A percentile compares a stretch with the other conserved stretches of the same genome.
phyloP scores from a whole-genome alignment of 768 basidiomycete species.

The Artomyces pyxidatus region DNA sequence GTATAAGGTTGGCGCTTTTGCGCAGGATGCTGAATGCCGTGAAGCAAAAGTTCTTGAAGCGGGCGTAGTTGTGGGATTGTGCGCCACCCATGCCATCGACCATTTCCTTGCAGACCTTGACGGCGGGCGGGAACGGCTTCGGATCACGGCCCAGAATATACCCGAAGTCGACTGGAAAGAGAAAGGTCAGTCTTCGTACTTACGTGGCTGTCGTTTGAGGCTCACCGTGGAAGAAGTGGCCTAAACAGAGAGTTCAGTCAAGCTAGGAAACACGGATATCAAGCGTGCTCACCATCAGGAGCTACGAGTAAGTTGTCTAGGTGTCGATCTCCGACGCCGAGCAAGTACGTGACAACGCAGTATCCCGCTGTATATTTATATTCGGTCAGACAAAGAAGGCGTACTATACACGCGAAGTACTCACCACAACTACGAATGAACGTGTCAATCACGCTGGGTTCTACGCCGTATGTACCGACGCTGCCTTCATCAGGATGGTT shows the following conservation, averaged over 20 bases:
- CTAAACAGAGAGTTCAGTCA: conserved; percentile 24
- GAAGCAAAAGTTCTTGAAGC: conserved; percentile 95
- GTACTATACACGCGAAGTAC: no score
- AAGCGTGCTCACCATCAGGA: conserved; percentile 61
- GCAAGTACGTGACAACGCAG: conserved; percentile 91
- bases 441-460: conserved; percentile 89
- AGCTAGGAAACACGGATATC: background rate
- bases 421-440: conserved; percentile 94
- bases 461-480: conserved; percentile 91
- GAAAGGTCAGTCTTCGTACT: conserved; percentile 15
- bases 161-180: conserved; percentile 81
- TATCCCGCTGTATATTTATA: conserved; percentile 96
- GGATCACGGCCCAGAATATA: conserved; percentile 97
- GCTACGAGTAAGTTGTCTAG: conserved; percentile 90
- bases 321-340: conserved; percentile 96
- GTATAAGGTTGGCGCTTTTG: conserved; percentile 94
- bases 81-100: conserved; percentile 99
- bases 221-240: conserved; percentile 94
- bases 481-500: conserved; percentile 92
- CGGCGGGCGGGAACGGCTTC: conserved; percentile 94
- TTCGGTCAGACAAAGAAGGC: no score
- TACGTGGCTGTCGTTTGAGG: no score
- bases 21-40: conserved; percentile 96
- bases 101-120: conserved; percentile 99
- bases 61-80: conserved; percentile 87